These are phyloP conservation scores for Nepenthes alata DNA, from an alignment of 179 eudicot species.

Conservation along the genomic window DNA sequence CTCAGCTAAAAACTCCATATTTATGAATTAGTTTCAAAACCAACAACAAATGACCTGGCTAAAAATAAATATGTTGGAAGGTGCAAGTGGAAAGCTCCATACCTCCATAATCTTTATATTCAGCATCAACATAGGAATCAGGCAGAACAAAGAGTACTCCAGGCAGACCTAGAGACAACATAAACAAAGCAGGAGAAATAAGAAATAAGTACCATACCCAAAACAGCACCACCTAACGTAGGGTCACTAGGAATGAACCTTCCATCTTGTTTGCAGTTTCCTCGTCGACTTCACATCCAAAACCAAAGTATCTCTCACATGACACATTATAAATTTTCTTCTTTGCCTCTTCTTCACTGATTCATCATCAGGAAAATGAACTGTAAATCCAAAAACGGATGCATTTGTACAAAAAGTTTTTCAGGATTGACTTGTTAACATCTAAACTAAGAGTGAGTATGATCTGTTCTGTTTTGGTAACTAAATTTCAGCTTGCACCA, in stretches of 20 bases:
- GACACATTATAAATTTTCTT: constrained; percentile 87
- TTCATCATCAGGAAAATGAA: constrained; percentile 10
- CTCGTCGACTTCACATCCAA: constrained; percentile 91
- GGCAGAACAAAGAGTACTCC: constrained; percentile 95
- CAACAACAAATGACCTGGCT: too few relatives aligned
- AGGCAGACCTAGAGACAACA: constrained; percentile 46
- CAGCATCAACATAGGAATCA: constrained; percentile 94
- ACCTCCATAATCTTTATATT: constrained; percentile 96
- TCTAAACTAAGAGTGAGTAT: too few relatives aligned
- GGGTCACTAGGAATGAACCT: constrained; percentile 29
- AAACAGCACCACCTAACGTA: not conserved
- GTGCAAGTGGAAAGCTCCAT: not conserved
- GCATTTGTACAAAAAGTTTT: too few relatives aligned
- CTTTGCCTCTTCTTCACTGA: constrained; percentile 81
- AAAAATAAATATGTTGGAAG: too few relatives aligned
- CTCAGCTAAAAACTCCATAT: too few relatives aligned
- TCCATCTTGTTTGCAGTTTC: constrained; percentile 93
- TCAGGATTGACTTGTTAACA: not conserved
- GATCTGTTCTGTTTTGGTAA: too few relatives aligned
- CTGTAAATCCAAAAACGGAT: not conserved
- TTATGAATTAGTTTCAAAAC: too few relatives aligned
- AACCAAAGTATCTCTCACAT: constrained; percentile 92
- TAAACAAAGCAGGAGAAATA: not conserved
- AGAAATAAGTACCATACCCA: not conserved
- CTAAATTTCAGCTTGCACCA: too few relatives aligned